Conservation (phyloP, 768 basidiomycete genomes). For the Termitomyces sp. region DNA sequence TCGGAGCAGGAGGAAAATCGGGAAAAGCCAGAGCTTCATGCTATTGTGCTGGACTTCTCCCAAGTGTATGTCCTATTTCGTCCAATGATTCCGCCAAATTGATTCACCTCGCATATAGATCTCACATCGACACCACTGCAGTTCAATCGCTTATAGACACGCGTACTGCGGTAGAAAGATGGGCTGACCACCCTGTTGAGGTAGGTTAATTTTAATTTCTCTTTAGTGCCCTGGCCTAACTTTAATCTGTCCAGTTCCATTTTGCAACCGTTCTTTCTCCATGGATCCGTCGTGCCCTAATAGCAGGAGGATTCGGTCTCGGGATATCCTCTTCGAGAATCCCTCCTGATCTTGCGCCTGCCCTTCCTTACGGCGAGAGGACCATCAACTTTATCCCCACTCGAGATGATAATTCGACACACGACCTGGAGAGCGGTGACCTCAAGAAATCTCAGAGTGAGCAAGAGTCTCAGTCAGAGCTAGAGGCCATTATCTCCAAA, state of each 20-base stretch:
- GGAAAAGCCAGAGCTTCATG: slow-evolving; percentile 66
- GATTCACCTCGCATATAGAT: slow-evolving; percentile 34
- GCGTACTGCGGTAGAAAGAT: slow-evolving; percentile 82
- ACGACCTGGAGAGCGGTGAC: slow-evolving; percentile 33
- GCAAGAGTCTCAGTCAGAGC: slow-evolving; percentile 16
- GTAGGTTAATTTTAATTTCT: slow-evolving; percentile 28
- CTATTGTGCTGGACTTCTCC: slow-evolving; percentile 91
- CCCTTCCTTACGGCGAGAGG: slow-evolving; percentile 62
- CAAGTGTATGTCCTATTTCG: slow-evolving; percentile 50
- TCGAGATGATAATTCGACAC: slow-evolving; percentile 20
- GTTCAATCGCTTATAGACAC: slow-evolving; percentile 90
- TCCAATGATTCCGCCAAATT: neutral
- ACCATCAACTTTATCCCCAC: slow-evolving; percentile 21
- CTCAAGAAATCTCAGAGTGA: slow-evolving; percentile 26
- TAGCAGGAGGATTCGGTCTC: slow-evolving; percentile 88
- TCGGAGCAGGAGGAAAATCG: slow-evolving; percentile 49
- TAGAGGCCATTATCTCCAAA: slow-evolving; percentile 39
- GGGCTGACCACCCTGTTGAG: slow-evolving; percentile 75
- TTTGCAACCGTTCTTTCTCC: slow-evolving; percentile 90
- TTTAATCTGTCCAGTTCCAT: slow-evolving; percentile 63
- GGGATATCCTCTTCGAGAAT: slow-evolving; percentile 42
- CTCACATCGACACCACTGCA: slow-evolving; percentile 89
- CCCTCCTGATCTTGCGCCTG: slow-evolving; percentile 68
- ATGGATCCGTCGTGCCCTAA: slow-evolving; percentile 87
- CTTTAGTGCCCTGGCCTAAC: neutral